A percentile compares a stretch with the other conserved stretches of the same genome.
Evolutionary conservation across 148 eudicot genomes (phyloP).

Genomic region (Arbutus unedo): DNA sequence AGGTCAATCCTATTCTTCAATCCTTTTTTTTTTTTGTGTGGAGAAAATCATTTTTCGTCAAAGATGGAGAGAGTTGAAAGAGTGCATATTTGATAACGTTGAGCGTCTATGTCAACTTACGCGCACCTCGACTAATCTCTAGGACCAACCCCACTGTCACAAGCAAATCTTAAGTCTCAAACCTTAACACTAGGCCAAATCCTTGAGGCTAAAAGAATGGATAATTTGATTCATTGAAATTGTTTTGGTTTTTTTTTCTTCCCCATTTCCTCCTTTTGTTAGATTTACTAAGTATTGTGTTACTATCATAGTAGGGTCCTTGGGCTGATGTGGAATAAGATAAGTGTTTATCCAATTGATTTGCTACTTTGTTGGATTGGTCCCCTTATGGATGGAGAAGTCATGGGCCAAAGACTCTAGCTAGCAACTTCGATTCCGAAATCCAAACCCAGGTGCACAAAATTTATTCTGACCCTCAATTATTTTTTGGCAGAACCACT

Average conservation of each 20-base stretch:
- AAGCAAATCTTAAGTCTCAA: too few species aligned
- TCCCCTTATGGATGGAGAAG: not conserved
- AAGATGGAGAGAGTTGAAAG: too few species aligned
- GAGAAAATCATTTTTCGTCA: too few species aligned
- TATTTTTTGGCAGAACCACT: too few species aligned
- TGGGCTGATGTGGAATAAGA: constrained; percentile 25
- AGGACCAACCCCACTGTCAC: too few species aligned
- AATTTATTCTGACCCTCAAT: too few species aligned
- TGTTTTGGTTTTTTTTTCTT: not conserved
- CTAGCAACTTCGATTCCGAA: not conserved
- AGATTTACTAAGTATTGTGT: not conserved
- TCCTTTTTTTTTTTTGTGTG: too few species aligned
- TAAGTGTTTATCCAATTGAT: constrained; percentile 24
- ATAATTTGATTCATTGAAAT: not conserved
- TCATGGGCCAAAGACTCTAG: not conserved
- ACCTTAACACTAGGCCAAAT: too few species aligned
- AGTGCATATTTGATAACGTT: too few species aligned
- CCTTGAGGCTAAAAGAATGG: not conserved
- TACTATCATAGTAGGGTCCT: constrained; percentile 12
- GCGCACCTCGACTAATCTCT: too few species aligned
- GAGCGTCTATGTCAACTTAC: too few species aligned
- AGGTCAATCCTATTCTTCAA: not conserved
- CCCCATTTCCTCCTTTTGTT: not conserved
- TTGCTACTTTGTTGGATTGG: constrained; percentile 16
- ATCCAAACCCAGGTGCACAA: too few species aligned